phyloP scores from a whole-genome alignment of 768 basidiomycete genomes.

The Udeniomyces megalosporus region DNA sequence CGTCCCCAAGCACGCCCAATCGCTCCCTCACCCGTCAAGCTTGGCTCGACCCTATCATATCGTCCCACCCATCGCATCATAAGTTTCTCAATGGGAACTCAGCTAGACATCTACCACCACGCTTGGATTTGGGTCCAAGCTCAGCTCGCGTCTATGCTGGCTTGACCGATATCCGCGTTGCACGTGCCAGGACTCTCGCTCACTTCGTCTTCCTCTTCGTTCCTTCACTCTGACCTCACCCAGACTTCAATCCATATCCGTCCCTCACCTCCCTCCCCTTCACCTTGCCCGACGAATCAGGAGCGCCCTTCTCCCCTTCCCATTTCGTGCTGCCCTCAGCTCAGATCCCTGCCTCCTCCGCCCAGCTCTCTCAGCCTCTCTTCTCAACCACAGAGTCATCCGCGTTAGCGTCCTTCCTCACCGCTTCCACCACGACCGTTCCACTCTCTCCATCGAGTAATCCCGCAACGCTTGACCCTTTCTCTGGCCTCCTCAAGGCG shows the following conservation, averaged over 20 bases:
- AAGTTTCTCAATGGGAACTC: too few relatives aligned
- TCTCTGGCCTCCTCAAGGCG: too few relatives aligned
- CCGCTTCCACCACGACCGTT: background rate
- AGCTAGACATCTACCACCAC: too few relatives aligned
- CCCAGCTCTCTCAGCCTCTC: background rate
- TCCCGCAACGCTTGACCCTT: background rate
- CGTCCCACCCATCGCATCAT: too few relatives aligned
- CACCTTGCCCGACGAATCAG: background rate
- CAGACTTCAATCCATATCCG: constrained; percentile 13
- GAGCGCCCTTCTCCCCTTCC: background rate
- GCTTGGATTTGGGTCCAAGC: too few relatives aligned
- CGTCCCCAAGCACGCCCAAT: too few relatives aligned
- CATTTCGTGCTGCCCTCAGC: background rate
- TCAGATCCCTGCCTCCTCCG: background rate
- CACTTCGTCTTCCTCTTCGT: background rate
- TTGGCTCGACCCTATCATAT: too few relatives aligned
- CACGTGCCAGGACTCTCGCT: too few relatives aligned
- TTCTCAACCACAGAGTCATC: constrained; percentile 11
- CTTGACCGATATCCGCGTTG: too few relatives aligned
- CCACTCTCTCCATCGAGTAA: background rate
- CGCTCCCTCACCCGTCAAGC: too few relatives aligned
- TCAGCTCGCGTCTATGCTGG: too few relatives aligned
- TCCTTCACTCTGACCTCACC: too few relatives aligned
- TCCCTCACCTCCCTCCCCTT: constrained; percentile 8
- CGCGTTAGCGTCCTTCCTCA: constrained; percentile 11